Conservation (phyloP, 331 rosid species). For the Stylosanthes scabra region DNA sequence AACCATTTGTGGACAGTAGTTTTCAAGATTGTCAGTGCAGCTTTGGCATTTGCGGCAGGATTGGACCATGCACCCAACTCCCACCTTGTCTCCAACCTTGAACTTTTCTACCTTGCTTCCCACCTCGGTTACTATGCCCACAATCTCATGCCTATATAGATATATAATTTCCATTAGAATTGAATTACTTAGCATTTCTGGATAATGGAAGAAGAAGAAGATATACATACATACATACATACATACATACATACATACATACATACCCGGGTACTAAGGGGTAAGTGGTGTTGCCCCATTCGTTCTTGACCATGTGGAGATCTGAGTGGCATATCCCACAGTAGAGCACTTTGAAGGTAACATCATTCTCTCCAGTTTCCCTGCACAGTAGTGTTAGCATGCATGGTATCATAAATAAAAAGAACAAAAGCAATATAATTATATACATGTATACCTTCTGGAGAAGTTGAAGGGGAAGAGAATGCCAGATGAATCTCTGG, state of each 20-base stretch:
- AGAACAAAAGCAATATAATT: not conserved
- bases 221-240: no score
- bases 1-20: constrained; percentile 52
- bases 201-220: no score
- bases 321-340: constrained; percentile 71
- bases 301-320: constrained; percentile 52
- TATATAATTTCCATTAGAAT: no score
- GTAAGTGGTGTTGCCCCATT: constrained; percentile 53
- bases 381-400: constrained; percentile 33
- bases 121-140: constrained; percentile 62
- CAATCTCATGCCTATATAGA: constrained; percentile 75
- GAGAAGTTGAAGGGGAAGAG: constrained; percentile 54
- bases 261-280: constrained; percentile 68
- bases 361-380: constrained; percentile 57
- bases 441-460: constrained; percentile 33
- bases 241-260: no score
- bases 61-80: constrained; percentile 59
- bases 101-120: constrained; percentile 56
- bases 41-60: constrained; percentile 53
- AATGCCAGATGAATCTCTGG: constrained; percentile 46
- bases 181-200: no score
- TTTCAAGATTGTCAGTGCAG: constrained; percentile 50
- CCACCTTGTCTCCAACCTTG: constrained; percentile 65
- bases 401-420: not conserved
- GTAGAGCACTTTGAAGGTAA: constrained; percentile 49